These are phyloP conservation scores for Paecilomyces formosus DNA, from an alignment of 2,329 filamentous ascomycete species.

Conservation along the genomic window DNA sequence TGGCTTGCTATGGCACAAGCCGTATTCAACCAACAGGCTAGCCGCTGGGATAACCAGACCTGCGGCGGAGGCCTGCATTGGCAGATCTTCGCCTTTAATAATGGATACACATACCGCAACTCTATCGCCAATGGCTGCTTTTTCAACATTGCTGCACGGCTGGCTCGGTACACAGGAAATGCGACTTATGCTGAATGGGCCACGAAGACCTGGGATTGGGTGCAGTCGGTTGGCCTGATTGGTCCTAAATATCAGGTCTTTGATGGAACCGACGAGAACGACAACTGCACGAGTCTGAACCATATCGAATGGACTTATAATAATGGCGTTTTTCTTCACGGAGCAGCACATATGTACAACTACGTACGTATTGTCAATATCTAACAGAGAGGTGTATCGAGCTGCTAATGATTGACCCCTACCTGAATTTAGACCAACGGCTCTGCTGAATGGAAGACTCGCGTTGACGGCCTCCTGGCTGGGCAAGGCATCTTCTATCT, in stretches of 20 bases:
- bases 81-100: constrained; percentile 61
- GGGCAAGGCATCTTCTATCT: constrained; percentile 55
- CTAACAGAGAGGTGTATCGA: no score
- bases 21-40: constrained; percentile 68
- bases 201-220: constrained; percentile 25
- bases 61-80: constrained; percentile 71
- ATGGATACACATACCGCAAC: constrained; percentile 45
- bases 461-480: constrained; percentile 52
- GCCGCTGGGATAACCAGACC: constrained; percentile 56
- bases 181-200: constrained; percentile 32
- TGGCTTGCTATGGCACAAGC: constrained; percentile 69
- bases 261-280: constrained; percentile 41
- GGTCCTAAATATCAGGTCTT: constrained; percentile 39
- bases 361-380: constrained; percentile 15
- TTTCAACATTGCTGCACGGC: constrained; percentile 41
- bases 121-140: constrained; percentile 47
- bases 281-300: constrained; percentile 41
- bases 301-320: constrained; percentile 45
- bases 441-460: constrained; percentile 19
- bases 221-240: constrained; percentile 38
- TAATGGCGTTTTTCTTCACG: constrained; percentile 42
- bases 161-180: constrained; percentile 32
- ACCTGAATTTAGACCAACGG: constrained; percentile 9
- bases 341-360: constrained; percentile 45
- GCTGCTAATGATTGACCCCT: background rate